Evolutionary conservation across 345 rosid genomes (phyloP), one percentile per base, ranked within the genome.

Genomic region (Dipteronia sinensis): DNA sequence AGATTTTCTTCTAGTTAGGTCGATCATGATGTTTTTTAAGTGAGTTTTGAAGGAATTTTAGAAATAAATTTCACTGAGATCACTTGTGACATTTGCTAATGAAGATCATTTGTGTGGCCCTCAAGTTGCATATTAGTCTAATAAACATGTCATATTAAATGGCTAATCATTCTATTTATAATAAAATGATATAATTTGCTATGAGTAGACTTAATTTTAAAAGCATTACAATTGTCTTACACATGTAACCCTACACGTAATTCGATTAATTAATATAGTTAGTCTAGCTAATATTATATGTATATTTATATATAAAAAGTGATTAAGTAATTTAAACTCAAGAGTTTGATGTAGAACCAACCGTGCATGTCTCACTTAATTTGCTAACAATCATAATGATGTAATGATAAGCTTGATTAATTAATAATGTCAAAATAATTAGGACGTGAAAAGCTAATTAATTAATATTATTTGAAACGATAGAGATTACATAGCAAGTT

Each of bases 111-210:
- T 17, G 12, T 16, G 46, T 46, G 46, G 69, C n/a, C 61, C 46
- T 44, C 63, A 65, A 47, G 56, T 63, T 74, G 17, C 25, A 17
- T 64, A 63, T 42, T 42, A 25, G 59, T 42, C 76, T 42, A 42
- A 2, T 25, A 44, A 3, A 63, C 7, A 27, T 19, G 44, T 5
- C 55, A 16, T 61, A 23, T 63, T 16, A 4, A 62, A 44, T 42
- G 7, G 25, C 56, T 73, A 62, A 62, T 47, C 46, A 64, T 64
- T 63, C 11, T 10, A 63, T 62, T 34, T 34, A 34, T 74, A 44
- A 42, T 27, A 44, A 23, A 64, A 63, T 27, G 47, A 4, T 20
- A 51, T 69, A 13, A 10, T 22, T 59, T 17, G n/a, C 12, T 59
- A 59, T 9, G 27, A 64, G 67, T 64, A 64, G 40, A 64, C 34